Evolutionary conservation across 2,329 filamentous ascomycete genomes (phyloP).

Genomic region (Acephala macrosclerotiorum): DNA sequence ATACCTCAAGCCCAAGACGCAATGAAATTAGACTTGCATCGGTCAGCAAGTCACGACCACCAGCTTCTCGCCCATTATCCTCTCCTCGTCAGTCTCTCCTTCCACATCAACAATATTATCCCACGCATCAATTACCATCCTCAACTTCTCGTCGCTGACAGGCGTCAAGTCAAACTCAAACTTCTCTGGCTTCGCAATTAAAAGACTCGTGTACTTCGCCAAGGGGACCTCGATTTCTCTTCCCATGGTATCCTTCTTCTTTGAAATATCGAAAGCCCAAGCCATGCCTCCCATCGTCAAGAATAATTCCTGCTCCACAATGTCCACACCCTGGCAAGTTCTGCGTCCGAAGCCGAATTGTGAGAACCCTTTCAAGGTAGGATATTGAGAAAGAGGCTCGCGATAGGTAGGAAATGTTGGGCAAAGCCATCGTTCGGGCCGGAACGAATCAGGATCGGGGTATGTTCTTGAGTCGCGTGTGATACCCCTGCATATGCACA

Average conservation of each 20-base stretch:
- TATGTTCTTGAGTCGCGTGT: slow-evolving; percentile 66
- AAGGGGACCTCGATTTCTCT: slow-evolving; percentile 30
- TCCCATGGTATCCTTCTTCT: slow-evolving; percentile 33
- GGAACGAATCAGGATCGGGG: slow-evolving; percentile 68
- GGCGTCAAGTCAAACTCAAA: slow-evolving; percentile 55
- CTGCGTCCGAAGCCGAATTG: slow-evolving; percentile 71
- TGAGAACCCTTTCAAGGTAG: slow-evolving; percentile 69
- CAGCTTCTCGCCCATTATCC: not conserved
- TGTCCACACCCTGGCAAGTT: slow-evolving; percentile 66
- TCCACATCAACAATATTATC: slow-evolving; percentile 7
- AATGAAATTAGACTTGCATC: not conserved
- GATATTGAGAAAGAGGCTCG: slow-evolving; percentile 67
- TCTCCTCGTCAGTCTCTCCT: slow-evolving; percentile 1
- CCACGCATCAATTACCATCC: not conserved
- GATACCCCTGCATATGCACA: slow-evolving; percentile 53
- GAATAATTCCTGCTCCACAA: slow-evolving; percentile 67
- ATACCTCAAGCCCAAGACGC: not conserved
- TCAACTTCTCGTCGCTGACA: slow-evolving; percentile 49
- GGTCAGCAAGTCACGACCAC: not conserved
- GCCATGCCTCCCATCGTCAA: slow-evolving; percentile 55
- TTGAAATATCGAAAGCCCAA: slow-evolving; percentile 56
- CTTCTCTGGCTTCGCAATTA: slow-evolving; percentile 57
- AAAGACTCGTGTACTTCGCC: slow-evolving; percentile 35
- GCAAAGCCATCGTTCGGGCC: slow-evolving; percentile 69
- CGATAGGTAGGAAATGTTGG: slow-evolving; percentile 69